Conservation (phyloP, 176 grass and related monocot genomes). For the Leersia perrieri region DNA sequence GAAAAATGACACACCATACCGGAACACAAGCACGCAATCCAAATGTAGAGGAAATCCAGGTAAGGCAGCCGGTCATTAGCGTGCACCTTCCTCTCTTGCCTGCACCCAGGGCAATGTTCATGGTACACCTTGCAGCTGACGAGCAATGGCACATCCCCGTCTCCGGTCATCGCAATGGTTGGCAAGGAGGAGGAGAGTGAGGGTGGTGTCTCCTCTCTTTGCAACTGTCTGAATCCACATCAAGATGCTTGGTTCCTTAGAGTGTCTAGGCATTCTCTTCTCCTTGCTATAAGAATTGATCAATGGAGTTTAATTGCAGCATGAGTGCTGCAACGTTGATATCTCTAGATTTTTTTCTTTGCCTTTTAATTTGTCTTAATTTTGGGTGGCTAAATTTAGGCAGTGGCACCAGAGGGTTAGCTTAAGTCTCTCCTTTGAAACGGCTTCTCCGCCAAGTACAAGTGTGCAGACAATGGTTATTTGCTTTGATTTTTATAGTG, state of each 20-base stretch:
- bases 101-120: slow-evolving; percentile 55
- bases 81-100: slow-evolving; percentile 39
- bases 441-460: neutral
- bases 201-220: too few relatives aligned
- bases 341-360: neutral
- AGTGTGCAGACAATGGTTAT: neutral
- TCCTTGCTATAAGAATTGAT: neutral
- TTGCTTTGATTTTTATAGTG: too few relatives aligned
- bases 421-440: slow-evolving; percentile 2
- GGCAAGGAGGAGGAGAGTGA: neutral
- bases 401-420: neutral
- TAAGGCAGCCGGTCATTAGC: slow-evolving; percentile 36
- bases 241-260: slow-evolving; percentile 14
- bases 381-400: slow-evolving; percentile 39
- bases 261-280: neutral
- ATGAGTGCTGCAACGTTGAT: neutral
- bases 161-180: neutral
- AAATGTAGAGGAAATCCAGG: slow-evolving; percentile 51
- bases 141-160: slow-evolving; percentile 1
- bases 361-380: neutral
- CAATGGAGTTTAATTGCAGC: neutral
- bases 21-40: slow-evolving; percentile 45
- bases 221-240: neutral
- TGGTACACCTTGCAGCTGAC: slow-evolving; percentile 9
- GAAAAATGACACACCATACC: slow-evolving; percentile 17